Evolutionary conservation across 441 rosid genomes (phyloP).

Genomic region (Dalechampia spathulata): DNA sequence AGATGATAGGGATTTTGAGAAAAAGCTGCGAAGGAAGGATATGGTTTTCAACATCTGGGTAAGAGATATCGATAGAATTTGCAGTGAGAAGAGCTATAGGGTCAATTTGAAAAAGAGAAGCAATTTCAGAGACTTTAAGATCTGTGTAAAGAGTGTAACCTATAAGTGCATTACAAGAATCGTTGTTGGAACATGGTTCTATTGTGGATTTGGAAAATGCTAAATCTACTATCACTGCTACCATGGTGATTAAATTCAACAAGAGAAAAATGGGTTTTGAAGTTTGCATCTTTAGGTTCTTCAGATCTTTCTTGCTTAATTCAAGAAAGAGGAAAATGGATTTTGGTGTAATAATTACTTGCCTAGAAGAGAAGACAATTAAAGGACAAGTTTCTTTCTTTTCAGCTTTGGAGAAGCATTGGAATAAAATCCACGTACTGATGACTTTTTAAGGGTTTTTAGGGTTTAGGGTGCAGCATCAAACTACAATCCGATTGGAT

Average conservation of each 20-base stretch:
- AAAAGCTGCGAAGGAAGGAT: conserved; percentile 80
- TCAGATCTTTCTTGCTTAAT: no score
- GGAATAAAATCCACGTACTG: no score
- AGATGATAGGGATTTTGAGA: conserved; percentile 68
- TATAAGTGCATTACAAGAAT: conserved; percentile 71
- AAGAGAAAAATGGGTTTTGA: conserved; percentile 4
- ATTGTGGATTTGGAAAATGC: conserved; percentile 70
- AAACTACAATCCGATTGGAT: no score
- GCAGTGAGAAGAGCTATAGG: conserved; percentile 63
- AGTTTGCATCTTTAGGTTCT: conserved; percentile 11
- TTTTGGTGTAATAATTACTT: no score
- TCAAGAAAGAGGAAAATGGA: no score
- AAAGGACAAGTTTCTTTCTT: no score
- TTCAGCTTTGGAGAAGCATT: no score
- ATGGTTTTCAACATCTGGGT: conserved; percentile 86
- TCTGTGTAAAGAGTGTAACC: conserved; percentile 91
- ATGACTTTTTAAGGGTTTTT: no score
- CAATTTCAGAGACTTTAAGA: conserved; percentile 86
- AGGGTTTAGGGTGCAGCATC: no score
- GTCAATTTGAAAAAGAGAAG: conserved; percentile 89
- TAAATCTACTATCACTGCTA: no score
- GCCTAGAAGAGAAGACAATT: no score
- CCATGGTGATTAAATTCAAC: conserved; percentile 37
- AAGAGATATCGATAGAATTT: conserved; percentile 80
- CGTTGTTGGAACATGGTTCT: conserved; percentile 79